phyloP scores from a whole-genome alignment of 2,329 filamentous ascomycete genomes.

The Penicillium sp. region DNA sequence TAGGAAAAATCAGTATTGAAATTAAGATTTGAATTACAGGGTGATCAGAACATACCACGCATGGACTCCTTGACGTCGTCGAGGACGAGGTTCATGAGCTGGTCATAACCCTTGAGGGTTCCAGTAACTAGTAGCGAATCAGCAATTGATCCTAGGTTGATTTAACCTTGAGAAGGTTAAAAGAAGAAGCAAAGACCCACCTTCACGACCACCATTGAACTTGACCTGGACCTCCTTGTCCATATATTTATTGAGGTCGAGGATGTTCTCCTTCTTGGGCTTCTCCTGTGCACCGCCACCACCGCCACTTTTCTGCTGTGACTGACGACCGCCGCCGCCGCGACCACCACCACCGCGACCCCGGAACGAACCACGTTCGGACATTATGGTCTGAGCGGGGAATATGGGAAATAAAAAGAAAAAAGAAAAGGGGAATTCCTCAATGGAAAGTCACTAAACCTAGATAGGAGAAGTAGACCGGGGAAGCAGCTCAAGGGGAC shows the following conservation, averaged over 20 bases:
- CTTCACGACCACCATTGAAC: slow-evolving; percentile 75
- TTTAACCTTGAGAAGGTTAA: slow-evolving; percentile 3
- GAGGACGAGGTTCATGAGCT: slow-evolving; percentile 95
- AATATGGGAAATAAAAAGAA: slow-evolving; percentile 34
- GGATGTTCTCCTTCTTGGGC: slow-evolving; percentile 98
- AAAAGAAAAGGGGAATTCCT: background rate
- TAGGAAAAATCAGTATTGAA: slow-evolving; percentile 41
- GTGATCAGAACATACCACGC: slow-evolving; percentile 62
- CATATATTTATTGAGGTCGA: slow-evolving; percentile 94
- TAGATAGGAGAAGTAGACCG: slow-evolving; percentile 5
- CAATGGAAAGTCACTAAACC: slow-evolving; percentile 4
- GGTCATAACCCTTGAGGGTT: slow-evolving; percentile 91
- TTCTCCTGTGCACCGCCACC: slow-evolving; percentile 62
- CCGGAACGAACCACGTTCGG: slow-evolving; percentile 26
- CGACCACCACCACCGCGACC: slow-evolving; percentile 17
- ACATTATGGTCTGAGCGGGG: slow-evolving; percentile 51
- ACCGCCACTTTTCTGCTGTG: slow-evolving; percentile 51
- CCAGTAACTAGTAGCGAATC: slow-evolving; percentile 66
- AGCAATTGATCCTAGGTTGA: slow-evolving; percentile 2
- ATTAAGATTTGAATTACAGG: background rate
- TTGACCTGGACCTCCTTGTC: slow-evolving; percentile 95
- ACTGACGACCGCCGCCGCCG: slow-evolving; percentile 18
- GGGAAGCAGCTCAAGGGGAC: slow-evolving; percentile 8
- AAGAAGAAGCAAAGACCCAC: slow-evolving; percentile 11
- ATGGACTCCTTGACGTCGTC: slow-evolving; percentile 91